These are phyloP conservation scores for Salisapilia sapeloensis DNA, from an alignment of 352 stramenopile species.

Conservation along the genomic window DNA sequence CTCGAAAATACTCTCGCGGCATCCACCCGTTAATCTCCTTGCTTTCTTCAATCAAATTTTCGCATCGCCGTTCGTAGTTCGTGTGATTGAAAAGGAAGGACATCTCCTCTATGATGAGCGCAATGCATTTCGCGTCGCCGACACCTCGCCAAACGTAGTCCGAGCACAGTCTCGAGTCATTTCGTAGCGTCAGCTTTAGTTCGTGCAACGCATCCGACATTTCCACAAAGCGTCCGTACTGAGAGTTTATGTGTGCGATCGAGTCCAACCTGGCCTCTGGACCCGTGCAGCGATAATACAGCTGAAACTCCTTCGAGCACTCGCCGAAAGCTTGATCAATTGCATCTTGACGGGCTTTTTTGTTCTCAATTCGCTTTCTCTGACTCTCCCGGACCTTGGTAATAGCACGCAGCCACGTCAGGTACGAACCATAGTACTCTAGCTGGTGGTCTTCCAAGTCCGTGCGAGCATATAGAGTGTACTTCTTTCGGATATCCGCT, in stretches of 20 bases:
- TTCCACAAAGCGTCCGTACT: too few relatives aligned
- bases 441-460: conserved; percentile 8
- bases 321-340: too few relatives aligned
- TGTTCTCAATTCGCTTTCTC: conserved; percentile 2
- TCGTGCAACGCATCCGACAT: conserved; percentile 2
- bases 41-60: conserved; percentile 1
- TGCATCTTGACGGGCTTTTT: conserved; percentile 3
- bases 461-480: conserved; percentile 6
- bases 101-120: conserved; percentile 11
- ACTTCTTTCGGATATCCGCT: conserved; percentile 1
- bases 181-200: background rate
- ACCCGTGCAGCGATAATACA: too few relatives aligned
- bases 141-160: too few relatives aligned
- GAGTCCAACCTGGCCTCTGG: too few relatives aligned
- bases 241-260: too few relatives aligned
- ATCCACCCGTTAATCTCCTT: conserved; percentile 2
- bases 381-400: conserved; percentile 1
- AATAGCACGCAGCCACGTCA: conserved; percentile 5
- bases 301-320: too few relatives aligned
- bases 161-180: conserved; percentile 1
- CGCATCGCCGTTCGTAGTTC: conserved; percentile 2
- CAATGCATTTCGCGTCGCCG: too few relatives aligned
- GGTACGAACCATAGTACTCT: conserved; percentile 4
- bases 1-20: conserved; percentile 3
- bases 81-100: conserved; percentile 9